Evolutionary conservation across 1,139 yeast genomes (phyloP).

Genomic region (Diutina sp.): DNA sequence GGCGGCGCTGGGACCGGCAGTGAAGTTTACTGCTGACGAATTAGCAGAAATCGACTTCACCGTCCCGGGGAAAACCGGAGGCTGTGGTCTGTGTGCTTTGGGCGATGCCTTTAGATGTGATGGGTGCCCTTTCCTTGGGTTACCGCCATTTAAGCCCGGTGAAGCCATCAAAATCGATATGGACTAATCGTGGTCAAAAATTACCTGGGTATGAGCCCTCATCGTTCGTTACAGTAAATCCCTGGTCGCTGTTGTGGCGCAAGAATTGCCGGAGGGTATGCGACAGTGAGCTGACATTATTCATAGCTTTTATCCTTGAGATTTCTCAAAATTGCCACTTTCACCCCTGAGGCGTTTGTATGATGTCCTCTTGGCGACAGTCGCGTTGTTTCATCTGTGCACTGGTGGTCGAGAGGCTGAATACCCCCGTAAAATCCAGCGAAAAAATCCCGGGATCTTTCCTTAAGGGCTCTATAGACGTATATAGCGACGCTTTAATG

Average conservation of each 20-base stretch:
- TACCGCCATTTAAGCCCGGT: constrained; percentile 97
- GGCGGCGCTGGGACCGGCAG: constrained; percentile 6
- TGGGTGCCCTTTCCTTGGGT: constrained; percentile 92
- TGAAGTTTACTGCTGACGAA: constrained; percentile 51
- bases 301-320: background rate
- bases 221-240: no score
- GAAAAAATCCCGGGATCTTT: no score
- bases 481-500: no score
- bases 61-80: constrained; percentile 86
- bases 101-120: constrained; percentile 98
- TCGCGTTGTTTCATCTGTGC: no score
- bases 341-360: background rate
- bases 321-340: no score
- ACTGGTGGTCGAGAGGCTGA: no score
- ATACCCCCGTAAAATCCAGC: no score
- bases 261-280: background rate
- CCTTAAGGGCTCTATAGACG: no score
- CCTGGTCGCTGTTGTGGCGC: no score
- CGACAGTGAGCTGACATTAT: background rate
- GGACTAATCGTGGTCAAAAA: constrained; percentile 4
- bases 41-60: constrained; percentile 88
- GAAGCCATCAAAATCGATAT: constrained; percentile 47
- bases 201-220: no score
- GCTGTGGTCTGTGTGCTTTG: constrained; percentile 92
- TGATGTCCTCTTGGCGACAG: no score